A percentile compares a stretch with the other conserved stretches of the same genome.
phyloP scores from a whole-genome alignment of 164 flowering plant genomes.

The Macadamia integrifolia region DNA sequence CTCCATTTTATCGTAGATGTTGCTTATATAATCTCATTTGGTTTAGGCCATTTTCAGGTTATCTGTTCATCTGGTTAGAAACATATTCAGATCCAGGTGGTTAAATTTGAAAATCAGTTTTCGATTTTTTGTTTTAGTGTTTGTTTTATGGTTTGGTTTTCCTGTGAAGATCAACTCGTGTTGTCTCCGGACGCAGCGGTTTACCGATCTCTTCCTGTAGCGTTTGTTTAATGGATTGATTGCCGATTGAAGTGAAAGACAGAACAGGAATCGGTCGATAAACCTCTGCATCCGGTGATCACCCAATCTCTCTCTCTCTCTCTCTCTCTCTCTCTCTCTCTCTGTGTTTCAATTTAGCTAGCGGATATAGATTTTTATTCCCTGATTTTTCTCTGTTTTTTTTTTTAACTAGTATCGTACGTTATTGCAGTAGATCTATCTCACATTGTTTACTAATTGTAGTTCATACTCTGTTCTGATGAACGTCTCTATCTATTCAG shows the following conservation, averaged over 20 bases:
- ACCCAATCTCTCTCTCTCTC: constrained; percentile 6
- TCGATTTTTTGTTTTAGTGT: neutral
- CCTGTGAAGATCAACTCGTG: neutral
- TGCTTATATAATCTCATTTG: too few relatives aligned
- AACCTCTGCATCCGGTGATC: constrained; percentile 95
- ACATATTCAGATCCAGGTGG: neutral
- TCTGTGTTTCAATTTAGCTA: too few relatives aligned
- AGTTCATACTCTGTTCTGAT: too few relatives aligned
- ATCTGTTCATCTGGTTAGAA: neutral
- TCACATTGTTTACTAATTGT: too few relatives aligned
- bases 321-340: too few relatives aligned
- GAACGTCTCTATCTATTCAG: too few relatives aligned
- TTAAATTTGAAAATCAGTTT: too few relatives aligned
- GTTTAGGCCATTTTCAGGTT: neutral
- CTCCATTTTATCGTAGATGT: too few relatives aligned
- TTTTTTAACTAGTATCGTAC: too few relatives aligned
- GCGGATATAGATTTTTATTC: too few relatives aligned
- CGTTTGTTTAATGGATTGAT: constrained; percentile 10
- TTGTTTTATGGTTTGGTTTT: neutral
- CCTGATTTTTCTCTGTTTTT: too few relatives aligned
- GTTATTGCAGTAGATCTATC: too few relatives aligned
- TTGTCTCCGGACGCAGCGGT: constrained; percentile 61
- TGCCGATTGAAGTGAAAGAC: constrained; percentile 8
- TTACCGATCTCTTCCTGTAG: constrained; percentile 66
- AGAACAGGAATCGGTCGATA: constrained; percentile 76